Percentiles rank a stretch among this genome's conserved stretches.
These are phyloP conservation scores for Larix sibirica DNA, from an alignment of 83 land plant genomes.

Conservation along the genomic window DNA sequence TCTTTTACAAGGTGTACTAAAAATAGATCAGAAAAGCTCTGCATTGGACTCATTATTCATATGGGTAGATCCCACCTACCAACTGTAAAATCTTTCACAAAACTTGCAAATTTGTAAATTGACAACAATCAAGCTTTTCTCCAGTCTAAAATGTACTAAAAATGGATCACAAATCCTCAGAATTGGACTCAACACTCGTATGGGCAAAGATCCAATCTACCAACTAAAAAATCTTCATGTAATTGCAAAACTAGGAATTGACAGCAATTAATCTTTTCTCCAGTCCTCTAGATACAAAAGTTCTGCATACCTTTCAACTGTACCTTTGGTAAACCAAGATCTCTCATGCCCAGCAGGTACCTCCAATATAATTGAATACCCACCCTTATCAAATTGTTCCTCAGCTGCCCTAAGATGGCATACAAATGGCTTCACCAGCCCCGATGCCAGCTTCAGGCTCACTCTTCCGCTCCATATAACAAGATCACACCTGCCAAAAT, in stretches of 20 bases:
- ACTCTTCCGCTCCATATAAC: constrained; percentile 18
- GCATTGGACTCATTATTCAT: constrained; percentile 3
- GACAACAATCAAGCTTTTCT: neutral
- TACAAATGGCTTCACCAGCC: constrained; percentile 51
- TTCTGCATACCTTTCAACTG: constrained; percentile 34
- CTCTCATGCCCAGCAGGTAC: constrained; percentile 18
- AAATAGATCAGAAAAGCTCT: neutral
- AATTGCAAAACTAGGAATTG: neutral
- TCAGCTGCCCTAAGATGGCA: constrained; percentile 37
- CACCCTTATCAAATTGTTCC: constrained; percentile 50
- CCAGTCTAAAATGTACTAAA: neutral
- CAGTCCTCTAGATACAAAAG: neutral
- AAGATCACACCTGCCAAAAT: constrained; percentile 38
- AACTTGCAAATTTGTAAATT: neutral
- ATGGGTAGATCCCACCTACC: neutral
- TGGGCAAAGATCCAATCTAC: too few species aligned
- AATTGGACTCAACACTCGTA: too few species aligned
- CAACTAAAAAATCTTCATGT: too few species aligned
- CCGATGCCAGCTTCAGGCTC: constrained; percentile 50
- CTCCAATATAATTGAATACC: constrained; percentile 49
- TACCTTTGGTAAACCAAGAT: constrained; percentile 55
- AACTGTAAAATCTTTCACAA: neutral
- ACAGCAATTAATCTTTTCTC: neutral
- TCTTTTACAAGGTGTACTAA: too few species aligned
- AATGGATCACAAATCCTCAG: too few species aligned